phyloP scores from a whole-genome alignment of 2,329 filamentous ascomycete species.

The Pseudocercospora musae region DNA sequence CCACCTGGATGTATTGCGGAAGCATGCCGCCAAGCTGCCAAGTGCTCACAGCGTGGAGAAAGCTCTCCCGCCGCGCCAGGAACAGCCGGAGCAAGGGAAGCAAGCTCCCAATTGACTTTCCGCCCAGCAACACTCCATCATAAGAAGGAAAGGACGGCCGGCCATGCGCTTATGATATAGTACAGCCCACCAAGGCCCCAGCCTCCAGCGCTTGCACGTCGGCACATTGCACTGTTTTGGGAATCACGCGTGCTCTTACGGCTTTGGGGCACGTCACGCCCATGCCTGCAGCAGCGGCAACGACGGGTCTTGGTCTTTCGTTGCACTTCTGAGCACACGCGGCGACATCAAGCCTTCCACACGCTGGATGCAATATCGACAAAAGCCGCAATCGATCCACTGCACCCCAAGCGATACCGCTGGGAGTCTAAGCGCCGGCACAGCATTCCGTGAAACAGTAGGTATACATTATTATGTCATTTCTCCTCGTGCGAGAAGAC shows the following conservation, averaged over 20 bases:
- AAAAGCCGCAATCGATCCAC: background rate
- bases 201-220: background rate
- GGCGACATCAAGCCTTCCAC: background rate
- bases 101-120: constrained; percentile 1
- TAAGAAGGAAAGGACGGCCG: background rate
- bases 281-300: background rate
- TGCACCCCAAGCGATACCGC: background rate
- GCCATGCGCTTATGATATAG: too few relatives aligned
- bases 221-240: background rate
- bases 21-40: too few relatives aligned
- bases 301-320: background rate
- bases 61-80: constrained; percentile 11
- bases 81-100: constrained; percentile 10
- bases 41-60: too few relatives aligned
- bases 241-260: constrained; percentile 2
- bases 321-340: background rate
- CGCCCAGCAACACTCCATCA: background rate
- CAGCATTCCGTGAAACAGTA: background rate
- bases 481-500: background rate
- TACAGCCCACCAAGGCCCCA: too few relatives aligned
- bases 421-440: background rate
- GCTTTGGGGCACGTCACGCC: constrained; percentile 1
- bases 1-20: constrained; percentile 26
- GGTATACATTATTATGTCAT: too few relatives aligned
- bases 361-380: too few relatives aligned